Conservation (phyloP, 192 early-diverging fungal species). For the Borealophlyctis nickersoniae region DNA sequence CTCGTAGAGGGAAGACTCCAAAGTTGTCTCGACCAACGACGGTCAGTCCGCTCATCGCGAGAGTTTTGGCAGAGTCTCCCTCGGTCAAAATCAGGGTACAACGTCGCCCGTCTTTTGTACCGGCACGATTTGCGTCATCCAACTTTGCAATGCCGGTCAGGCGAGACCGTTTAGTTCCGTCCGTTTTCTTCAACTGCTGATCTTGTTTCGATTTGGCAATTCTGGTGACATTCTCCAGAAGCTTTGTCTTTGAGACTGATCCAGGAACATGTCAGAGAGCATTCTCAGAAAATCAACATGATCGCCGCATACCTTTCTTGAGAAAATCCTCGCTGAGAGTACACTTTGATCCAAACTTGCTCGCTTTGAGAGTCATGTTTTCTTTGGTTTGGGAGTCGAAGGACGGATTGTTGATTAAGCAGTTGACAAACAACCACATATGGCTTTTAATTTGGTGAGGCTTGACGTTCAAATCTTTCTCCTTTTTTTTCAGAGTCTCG, state of each 20-base stretch:
- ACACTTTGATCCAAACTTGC: slow-evolving; percentile 80
- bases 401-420: slow-evolving; percentile 85
- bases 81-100: slow-evolving; percentile 91
- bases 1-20: slow-evolving; percentile 89
- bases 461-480: slow-evolving; percentile 65
- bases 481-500: slow-evolving; percentile 67
- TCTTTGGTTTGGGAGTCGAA: slow-evolving; percentile 99
- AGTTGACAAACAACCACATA: slow-evolving; percentile 92
- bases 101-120: slow-evolving; percentile 53
- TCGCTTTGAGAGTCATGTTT: slow-evolving; percentile 76
- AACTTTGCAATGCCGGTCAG: slow-evolving; percentile 71
- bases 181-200: slow-evolving; percentile 65
- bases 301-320: slow-evolving; percentile 54
- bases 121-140: slow-evolving; percentile 85
- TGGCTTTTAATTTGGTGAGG: slow-evolving; percentile 84
- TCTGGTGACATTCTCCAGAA: slow-evolving; percentile 77
- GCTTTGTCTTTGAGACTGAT: slow-evolving; percentile 74
- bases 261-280: slow-evolving; percentile 13
- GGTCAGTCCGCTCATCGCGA: slow-evolving; percentile 76
- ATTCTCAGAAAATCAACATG: neutral
- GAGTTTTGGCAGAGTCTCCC: slow-evolving; percentile 87
- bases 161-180: slow-evolving; percentile 57
- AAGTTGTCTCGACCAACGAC: slow-evolving; percentile 80
- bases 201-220: slow-evolving; percentile 47
- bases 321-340: slow-evolving; percentile 72